A percentile compares a stretch with the other conserved stretches of the same genome.
Conservation (phyloP, 192 early-diverging fungal genomes). For the Rhizoclosmatium sp. region DNA sequence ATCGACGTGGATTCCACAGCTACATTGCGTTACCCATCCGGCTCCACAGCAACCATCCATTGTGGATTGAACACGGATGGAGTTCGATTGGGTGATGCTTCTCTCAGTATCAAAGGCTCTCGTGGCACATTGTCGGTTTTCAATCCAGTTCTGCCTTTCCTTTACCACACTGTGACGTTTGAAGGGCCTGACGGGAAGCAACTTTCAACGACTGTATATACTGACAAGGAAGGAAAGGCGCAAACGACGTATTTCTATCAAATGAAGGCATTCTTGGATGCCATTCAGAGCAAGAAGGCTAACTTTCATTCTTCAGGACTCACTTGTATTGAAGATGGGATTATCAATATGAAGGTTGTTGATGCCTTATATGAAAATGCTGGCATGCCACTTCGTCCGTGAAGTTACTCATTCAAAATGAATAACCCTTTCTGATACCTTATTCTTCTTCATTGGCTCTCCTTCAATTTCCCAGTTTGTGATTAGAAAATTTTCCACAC, state of each 20-base stretch:
- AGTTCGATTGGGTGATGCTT: not conserved
- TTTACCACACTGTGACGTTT: conserved; percentile 13
- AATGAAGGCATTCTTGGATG: conserved; percentile 22
- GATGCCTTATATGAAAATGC: conserved; percentile 10
- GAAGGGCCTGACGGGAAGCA: not conserved
- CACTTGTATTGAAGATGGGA: not conserved
- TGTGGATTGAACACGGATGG: not conserved
- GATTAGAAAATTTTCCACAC: too few species aligned
- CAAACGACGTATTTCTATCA: conserved; percentile 25
- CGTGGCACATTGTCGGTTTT: not conserved
- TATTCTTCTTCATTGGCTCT: too few species aligned
- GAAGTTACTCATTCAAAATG: too few species aligned
- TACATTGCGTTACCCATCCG: not conserved
- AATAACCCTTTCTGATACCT: too few species aligned
- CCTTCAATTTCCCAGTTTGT: too few species aligned
- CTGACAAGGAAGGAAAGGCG: not conserved
- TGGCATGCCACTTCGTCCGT: not conserved
- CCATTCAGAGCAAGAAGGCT: not conserved
- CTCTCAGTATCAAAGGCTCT: not conserved
- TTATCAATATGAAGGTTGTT: conserved; percentile 14
- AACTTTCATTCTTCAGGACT: not conserved
- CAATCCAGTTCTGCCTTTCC: not conserved
- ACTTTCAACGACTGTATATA: not conserved
- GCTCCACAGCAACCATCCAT: not conserved
- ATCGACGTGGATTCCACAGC: conserved; percentile 14